phyloP scores from a whole-genome alignment of 1,139 yeast genomes.

The Torulaspora pretoriensis region DNA sequence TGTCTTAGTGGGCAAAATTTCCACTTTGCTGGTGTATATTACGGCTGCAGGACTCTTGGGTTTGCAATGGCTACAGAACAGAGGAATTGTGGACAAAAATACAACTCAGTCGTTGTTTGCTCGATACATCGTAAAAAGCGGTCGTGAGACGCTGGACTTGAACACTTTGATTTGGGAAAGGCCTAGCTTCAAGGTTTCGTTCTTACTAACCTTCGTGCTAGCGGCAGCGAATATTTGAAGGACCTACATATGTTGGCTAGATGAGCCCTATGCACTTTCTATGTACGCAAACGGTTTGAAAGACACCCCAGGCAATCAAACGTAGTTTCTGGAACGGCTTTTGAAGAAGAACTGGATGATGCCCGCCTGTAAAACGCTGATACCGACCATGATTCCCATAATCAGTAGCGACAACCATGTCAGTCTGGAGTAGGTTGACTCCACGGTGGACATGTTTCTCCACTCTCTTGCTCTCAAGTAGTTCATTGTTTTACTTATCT shows the following conservation, averaged over 20 bases:
- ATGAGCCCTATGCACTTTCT: conserved; percentile 9
- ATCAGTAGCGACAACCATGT: conserved; percentile 60
- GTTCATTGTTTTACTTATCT: conserved; percentile 54
- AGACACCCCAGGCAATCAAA: conserved; percentile 21
- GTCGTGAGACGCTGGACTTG: conserved; percentile 22
- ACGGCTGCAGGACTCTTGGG: conserved; percentile 20
- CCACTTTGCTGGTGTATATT: conserved; percentile 23
- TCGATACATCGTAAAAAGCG: conserved; percentile 16
- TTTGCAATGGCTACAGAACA: conserved; percentile 25
- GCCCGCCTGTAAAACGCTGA: conserved; percentile 59
- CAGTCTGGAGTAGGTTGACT: conserved; percentile 59
- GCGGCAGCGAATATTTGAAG: conserved; percentile 25
- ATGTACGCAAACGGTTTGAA: conserved; percentile 1
- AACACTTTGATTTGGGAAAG: conserved; percentile 25
- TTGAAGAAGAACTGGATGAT: conserved; percentile 49
- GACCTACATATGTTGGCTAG: conserved; percentile 2
- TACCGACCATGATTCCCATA: conserved; percentile 59
- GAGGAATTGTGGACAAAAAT: conserved; percentile 21
- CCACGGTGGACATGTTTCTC: conserved; percentile 69
- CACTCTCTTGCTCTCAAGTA: conserved; percentile 69
- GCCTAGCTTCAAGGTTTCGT: conserved; percentile 26
- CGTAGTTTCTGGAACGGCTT: conserved; percentile 40
- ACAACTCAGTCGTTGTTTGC: conserved; percentile 19
- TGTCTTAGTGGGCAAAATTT: conserved; percentile 24
- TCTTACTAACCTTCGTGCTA: conserved; percentile 22